Conservation (phyloP, 345 rosid genomes). For the Iberis pinnata region DNA sequence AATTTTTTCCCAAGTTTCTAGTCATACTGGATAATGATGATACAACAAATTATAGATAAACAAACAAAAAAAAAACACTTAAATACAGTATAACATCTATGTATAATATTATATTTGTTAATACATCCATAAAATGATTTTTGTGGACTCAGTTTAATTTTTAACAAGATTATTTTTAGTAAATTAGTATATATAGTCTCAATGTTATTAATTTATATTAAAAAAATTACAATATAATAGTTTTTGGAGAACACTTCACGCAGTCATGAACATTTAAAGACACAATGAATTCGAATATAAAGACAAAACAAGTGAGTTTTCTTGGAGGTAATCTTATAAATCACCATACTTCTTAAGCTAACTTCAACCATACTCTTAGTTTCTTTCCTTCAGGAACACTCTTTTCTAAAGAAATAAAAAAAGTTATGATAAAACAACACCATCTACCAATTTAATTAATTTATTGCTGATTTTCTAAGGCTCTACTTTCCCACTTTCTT, state of each 20-base stretch:
- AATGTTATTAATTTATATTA: too few species aligned
- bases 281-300: conserved; percentile 18
- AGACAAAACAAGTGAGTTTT: conserved; percentile 16
- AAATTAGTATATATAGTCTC: too few species aligned
- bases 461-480: conserved; percentile 29
- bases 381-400: conserved; percentile 32
- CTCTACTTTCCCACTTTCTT: conserved; percentile 24
- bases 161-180: too few species aligned
- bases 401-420: conserved; percentile 1
- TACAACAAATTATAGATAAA: conserved; percentile 6
- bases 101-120: too few species aligned
- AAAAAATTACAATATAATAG: not conserved
- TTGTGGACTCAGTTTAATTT: too few species aligned
- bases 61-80: not conserved
- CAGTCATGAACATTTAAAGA: too few species aligned
- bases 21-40: conserved; percentile 28
- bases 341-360: conserved; percentile 16
- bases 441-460: conserved; percentile 14
- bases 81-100: too few species aligned
- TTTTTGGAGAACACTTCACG: too few species aligned
- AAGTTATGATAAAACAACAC: not conserved
- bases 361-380: conserved; percentile 29
- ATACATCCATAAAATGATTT: too few species aligned
- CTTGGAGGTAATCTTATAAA: conserved; percentile 16
- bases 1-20: conserved; percentile 17